A percentile compares a stretch with the other conserved stretches of the same genome.
Evolutionary conservation across 345 rosid species (phyloP).

Genomic region (Lepidium africanum): DNA sequence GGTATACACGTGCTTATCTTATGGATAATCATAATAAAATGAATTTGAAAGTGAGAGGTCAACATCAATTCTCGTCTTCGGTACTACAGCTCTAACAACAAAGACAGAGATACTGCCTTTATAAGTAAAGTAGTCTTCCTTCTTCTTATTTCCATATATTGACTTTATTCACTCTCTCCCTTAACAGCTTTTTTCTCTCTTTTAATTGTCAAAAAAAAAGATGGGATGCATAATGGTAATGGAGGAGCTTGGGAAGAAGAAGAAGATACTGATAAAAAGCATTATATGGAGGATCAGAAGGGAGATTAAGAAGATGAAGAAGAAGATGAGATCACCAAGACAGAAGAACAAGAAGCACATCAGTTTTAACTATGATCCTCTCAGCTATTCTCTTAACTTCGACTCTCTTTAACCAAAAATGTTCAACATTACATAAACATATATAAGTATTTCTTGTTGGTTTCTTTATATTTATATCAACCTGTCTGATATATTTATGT

Average conservation of each 20-base stretch:
- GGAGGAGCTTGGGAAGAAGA: constrained; percentile 39
- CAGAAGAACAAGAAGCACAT: constrained; percentile 33
- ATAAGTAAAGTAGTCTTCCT: constrained; percentile 13
- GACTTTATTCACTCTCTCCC: constrained; percentile 7
- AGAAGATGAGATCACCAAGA: constrained; percentile 16
- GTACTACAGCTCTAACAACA: constrained; percentile 2
- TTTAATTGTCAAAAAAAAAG: background rate
- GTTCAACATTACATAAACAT: background rate
- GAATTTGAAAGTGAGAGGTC: constrained; percentile 10
- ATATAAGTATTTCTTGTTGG: background rate
- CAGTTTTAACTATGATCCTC: constrained; percentile 62
- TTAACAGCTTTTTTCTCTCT: background rate
- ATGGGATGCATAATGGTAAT: constrained; percentile 19
- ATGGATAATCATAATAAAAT: constrained; percentile 3
- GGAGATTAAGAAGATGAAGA: constrained; percentile 41
- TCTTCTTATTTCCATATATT: background rate
- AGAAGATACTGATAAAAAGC: constrained; percentile 39
- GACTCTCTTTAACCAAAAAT: constrained; percentile 36
- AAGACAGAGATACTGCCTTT: constrained; percentile 17
- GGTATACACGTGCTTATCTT: background rate
- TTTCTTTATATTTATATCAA: background rate
- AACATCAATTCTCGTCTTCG: constrained; percentile 12
- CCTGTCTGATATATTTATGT: background rate
- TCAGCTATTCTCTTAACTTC: constrained; percentile 83
- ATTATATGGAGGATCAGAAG: constrained; percentile 46